Conservation (phyloP, 1,139 yeast genomes). For the Magnusiomyces clavatus region DNA sequence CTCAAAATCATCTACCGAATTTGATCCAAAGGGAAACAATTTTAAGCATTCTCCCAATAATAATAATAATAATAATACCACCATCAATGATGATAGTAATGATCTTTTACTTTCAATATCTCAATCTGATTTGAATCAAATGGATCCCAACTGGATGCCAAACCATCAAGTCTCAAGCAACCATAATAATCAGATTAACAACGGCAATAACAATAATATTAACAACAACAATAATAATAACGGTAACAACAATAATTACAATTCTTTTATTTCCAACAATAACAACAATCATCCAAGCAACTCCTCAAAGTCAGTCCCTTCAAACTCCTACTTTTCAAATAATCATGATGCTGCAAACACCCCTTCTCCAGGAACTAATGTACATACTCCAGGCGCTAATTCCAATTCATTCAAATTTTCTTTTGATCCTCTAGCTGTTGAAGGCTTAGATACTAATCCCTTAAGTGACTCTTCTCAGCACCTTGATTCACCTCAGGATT, state of each 20-base stretch:
- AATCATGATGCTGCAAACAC: constrained; percentile 11
- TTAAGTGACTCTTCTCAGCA: no score
- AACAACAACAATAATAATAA: neutral
- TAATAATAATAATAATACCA: neutral
- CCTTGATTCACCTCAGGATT: no score
- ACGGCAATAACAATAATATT: neutral
- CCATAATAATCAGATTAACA: neutral
- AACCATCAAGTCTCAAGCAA: neutral
- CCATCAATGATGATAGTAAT: constrained; percentile 6
- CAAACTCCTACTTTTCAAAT: constrained; percentile 10
- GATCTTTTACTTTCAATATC: neutral
- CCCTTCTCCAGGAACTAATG: constrained; percentile 11
- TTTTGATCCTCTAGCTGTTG: constrained; percentile 30
- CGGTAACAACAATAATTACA: neutral
- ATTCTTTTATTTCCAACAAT: constrained; percentile 2
- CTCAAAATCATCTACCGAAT: neutral
- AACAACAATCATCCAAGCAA: constrained; percentile 7
- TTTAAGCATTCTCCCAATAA: neutral
- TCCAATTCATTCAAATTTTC: constrained; percentile 27
- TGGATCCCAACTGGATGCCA: neutral
- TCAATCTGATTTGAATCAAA: neutral
- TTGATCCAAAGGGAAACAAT: no score
- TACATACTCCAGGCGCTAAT: constrained; percentile 4
- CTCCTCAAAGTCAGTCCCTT: constrained; percentile 4
- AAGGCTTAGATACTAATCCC: constrained; percentile 24